phyloP scores from a whole-genome alignment of 768 basidiomycete genomes.

The Tricholoma furcatifolium region DNA sequence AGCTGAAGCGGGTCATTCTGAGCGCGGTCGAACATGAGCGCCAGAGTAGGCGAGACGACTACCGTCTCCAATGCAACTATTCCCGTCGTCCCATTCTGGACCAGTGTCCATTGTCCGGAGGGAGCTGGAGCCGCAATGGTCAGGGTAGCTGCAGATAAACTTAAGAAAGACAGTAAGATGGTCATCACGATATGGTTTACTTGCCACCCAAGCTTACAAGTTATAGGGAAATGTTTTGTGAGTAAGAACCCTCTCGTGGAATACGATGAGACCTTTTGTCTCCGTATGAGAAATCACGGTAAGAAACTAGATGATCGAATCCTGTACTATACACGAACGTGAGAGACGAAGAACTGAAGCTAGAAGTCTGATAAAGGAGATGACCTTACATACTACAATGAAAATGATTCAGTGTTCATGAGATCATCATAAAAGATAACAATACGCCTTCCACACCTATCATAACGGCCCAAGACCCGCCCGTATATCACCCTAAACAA shows the following conservation, averaged over 20 bases:
- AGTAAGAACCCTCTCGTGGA: neutral
- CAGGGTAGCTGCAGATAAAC: neutral
- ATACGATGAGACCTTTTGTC: neutral
- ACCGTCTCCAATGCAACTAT: constrained; percentile 7
- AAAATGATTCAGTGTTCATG: too few relatives aligned
- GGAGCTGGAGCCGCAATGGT: neutral
- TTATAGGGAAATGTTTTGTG: neutral
- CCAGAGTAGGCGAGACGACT: constrained; percentile 9
- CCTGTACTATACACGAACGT: too few relatives aligned
- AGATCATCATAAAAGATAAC: neutral
- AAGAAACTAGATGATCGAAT: too few relatives aligned
- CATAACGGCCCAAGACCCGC: neutral
- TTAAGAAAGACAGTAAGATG: neutral
- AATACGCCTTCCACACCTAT: neutral
- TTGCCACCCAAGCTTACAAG: neutral
- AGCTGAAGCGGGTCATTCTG: constrained; percentile 9
- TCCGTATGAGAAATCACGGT: too few relatives aligned
- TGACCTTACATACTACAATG: too few relatives aligned
- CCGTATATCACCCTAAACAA: constrained; percentile 5
- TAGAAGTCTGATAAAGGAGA: too few relatives aligned
- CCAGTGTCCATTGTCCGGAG: constrained; percentile 5
- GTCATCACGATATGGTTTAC: neutral
- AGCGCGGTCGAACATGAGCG: constrained; percentile 8
- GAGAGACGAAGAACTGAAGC: too few relatives aligned
- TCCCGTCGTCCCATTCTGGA: constrained; percentile 12